phyloP scores from a whole-genome alignment of 176 grass and related monocot species.

The Melocanna baccifera region DNA sequence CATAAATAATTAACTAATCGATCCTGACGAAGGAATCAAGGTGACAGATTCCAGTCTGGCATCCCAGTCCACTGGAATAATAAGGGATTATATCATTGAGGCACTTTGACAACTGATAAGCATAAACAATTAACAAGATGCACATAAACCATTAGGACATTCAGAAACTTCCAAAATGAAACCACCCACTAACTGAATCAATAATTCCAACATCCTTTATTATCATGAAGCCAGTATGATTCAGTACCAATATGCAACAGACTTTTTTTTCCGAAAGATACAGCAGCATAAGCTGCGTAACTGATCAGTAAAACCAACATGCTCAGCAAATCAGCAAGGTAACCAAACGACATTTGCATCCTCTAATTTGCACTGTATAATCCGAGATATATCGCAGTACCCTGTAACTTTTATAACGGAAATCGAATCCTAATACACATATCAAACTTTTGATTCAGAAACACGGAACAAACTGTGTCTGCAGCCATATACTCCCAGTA shows the following conservation, averaged over 20 bases:
- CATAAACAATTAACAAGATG: background rate
- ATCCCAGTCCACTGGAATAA: background rate
- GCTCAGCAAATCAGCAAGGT: background rate
- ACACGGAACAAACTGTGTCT: slow-evolving; percentile 30
- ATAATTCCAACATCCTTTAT: background rate
- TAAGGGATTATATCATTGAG: background rate
- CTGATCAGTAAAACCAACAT: background rate
- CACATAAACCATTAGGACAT: background rate
- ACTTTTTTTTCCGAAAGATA: background rate
- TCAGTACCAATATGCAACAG: background rate
- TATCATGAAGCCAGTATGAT: background rate
- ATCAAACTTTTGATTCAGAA: slow-evolving; percentile 36
- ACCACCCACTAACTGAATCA: background rate
- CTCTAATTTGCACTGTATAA: slow-evolving; percentile 16
- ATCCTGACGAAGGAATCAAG: slow-evolving; percentile 18
- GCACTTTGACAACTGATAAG: background rate
- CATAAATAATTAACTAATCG: background rate
- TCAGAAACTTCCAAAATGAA: background rate
- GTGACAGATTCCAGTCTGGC: slow-evolving; percentile 20
- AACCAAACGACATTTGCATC: background rate
- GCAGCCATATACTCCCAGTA: background rate
- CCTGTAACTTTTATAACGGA: slow-evolving; percentile 30
- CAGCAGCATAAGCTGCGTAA: background rate
- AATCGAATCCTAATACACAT: slow-evolving; percentile 39
- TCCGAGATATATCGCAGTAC: slow-evolving; percentile 27